These are phyloP conservation scores for Hortaea werneckii DNA, from an alignment of 2,329 filamentous ascomycete species.

Conservation along the genomic window DNA sequence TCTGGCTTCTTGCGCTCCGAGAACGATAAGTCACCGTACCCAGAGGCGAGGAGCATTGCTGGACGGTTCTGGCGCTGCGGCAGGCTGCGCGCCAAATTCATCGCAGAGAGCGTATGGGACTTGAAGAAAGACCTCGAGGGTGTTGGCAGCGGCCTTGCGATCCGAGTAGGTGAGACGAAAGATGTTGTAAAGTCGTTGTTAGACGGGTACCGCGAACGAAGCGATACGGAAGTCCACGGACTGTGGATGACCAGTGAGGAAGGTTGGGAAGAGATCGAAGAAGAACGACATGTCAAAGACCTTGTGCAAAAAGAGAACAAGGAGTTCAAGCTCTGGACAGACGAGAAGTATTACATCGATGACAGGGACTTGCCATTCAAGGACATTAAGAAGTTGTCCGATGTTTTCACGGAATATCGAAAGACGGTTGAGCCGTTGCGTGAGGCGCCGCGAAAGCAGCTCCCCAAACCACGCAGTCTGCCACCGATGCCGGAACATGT, in stretches of 20 bases:
- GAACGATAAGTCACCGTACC: constrained; percentile 50
- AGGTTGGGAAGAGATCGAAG: constrained; percentile 56
- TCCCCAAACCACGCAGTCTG: constrained; percentile 47
- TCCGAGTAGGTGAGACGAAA: constrained; percentile 52
- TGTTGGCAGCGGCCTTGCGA: constrained; percentile 49
- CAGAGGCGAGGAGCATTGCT: constrained; percentile 55
- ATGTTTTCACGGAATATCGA: constrained; percentile 66
- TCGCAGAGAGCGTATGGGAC: constrained; percentile 64
- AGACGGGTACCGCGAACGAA: constrained; percentile 29
- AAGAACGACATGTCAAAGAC: constrained; percentile 48
- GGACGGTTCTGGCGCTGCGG: constrained; percentile 65
- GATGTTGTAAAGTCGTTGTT: constrained; percentile 53
- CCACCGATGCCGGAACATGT: constrained; percentile 49
- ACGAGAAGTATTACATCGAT: constrained; percentile 72
- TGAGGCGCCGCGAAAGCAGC: constrained; percentile 47
- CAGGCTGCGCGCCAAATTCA: constrained; percentile 59
- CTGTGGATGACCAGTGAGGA: constrained; percentile 69
- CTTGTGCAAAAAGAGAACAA: constrained; percentile 45
- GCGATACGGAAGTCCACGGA: constrained; percentile 43
- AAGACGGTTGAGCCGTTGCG: constrained; percentile 64
- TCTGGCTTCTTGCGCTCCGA: constrained; percentile 56
- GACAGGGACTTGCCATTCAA: constrained; percentile 58
- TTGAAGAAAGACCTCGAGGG: constrained; percentile 53
- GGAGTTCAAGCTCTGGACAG: constrained; percentile 55
- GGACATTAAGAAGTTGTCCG: constrained; percentile 51